A percentile compares a stretch with the other conserved stretches of the same genome.
Evolutionary conservation across 352 stramenopile genomes (phyloP).

Genomic region (Phytophthora citricola): DNA sequence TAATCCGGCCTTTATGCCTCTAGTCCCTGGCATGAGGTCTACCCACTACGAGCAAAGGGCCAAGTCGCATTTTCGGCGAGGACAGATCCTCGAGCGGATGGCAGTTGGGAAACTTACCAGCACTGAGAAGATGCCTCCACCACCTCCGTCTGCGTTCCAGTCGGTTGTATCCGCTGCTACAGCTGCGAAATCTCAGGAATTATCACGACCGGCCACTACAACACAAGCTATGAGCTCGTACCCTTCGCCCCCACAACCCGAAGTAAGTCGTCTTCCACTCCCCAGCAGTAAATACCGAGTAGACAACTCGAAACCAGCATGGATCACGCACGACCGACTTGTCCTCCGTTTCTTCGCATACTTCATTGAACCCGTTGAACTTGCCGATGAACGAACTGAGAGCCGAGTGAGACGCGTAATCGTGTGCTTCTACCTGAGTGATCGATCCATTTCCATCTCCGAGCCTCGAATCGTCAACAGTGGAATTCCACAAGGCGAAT

Average conservation of each 20-base stretch:
- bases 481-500: slow-evolving; percentile 89
- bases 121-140: slow-evolving; percentile 12
- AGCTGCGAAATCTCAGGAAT: slow-evolving; percentile 14
- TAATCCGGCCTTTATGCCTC: slow-evolving; percentile 28
- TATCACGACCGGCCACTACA: slow-evolving; percentile 5
- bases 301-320: slow-evolving; percentile 52
- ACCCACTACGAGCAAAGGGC: slow-evolving; percentile 53
- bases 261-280: slow-evolving; percentile 18
- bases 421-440: slow-evolving; percentile 86
- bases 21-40: slow-evolving; percentile 68
- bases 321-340: slow-evolving; percentile 77
- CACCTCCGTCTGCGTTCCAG: slow-evolving; percentile 5
- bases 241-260: slow-evolving; percentile 17
- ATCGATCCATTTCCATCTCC: slow-evolving; percentile 86
- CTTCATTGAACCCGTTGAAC: slow-evolving; percentile 56
- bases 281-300: slow-evolving; percentile 55
- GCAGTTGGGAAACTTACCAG: slow-evolving; percentile 49
- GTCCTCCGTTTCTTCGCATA: slow-evolving; percentile 93
- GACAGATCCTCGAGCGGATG: slow-evolving; percentile 75
- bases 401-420: slow-evolving; percentile 63
- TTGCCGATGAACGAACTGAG: slow-evolving; percentile 23
- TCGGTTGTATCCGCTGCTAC: slow-evolving; percentile 20
- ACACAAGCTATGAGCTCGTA: slow-evolving; percentile 17
- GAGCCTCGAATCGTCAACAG: slow-evolving; percentile 90
- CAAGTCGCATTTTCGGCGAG: slow-evolving; percentile 62